Base-by-base conservation (phyloP, 2,329 filamentous ascomycete species). In the Pseudogymnoascus destructans region DNA sequence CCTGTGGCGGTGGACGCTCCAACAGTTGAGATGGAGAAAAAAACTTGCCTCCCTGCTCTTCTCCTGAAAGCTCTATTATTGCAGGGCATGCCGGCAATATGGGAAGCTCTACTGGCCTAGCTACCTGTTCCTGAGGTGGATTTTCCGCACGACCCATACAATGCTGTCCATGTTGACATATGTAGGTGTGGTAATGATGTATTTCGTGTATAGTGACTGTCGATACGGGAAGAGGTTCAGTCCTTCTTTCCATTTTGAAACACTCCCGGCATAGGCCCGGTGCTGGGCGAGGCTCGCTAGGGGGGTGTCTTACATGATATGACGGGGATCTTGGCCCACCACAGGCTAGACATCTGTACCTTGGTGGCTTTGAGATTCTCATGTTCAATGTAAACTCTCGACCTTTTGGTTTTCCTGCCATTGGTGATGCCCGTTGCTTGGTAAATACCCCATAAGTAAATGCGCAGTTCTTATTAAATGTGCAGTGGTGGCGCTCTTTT, bases 281-380 rank as follows among this genome's bases (percentile, higher is more conserved):
- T 57, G 40, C 30, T 59, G 40, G 49, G 58, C 58, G 46, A 54
- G 58, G 57, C 52, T 57, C 52, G 11, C 58, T 46, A 9, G 54
- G 30, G 57, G 57, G 58, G 25, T 61, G 40, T 57, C 57, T 60
- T 59, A 21, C 59, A 57, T 60, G 33, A 57, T 61, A 61, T n/a
- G 49, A 59, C n/a, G 54, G 60, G 19, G 57, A 61, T 35, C 58
- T 61, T 57, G 40, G 33, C 57, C 54, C 60, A 17, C 56, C 25
- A 58, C 54, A 61, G 30, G 52, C 42, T 10, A 58, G 55, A 46
- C 57, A 61, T 54, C 42, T 58, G 40, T 61, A 60, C 25, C 27
- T 61, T 8, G 55, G 17, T 40, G 21, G 25, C 23, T 57, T 58
- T 49, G 38, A 55, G 32, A 17, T 56, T 17, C 30, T 42, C 7